Evolutionary conservation across 495 filamentous ascomycete species (phyloP).

Genomic region (Recurvomyces mirabilis): DNA sequence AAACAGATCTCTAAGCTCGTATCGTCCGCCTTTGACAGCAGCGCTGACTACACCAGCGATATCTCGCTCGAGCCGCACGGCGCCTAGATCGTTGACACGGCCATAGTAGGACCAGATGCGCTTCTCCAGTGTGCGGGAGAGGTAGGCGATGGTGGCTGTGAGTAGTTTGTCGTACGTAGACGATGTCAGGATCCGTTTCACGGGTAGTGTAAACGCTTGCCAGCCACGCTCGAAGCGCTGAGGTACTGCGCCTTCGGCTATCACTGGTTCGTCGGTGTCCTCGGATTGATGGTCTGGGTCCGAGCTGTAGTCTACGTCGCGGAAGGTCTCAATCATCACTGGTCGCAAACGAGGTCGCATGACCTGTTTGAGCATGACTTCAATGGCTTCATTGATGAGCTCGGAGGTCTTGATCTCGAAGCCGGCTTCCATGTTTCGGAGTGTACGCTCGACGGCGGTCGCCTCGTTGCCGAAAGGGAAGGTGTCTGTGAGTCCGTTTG

Average conservation of each 20-base stretch:
- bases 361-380: constrained; percentile 77
- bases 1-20: constrained; percentile 72
- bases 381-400: constrained; percentile 68
- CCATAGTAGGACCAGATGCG: constrained; percentile 76
- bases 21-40: constrained; percentile 63
- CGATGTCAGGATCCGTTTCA: constrained; percentile 73
- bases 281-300: constrained; percentile 33
- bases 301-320: constrained; percentile 71
- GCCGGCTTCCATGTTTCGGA: constrained; percentile 55
- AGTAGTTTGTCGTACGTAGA: constrained; percentile 60
- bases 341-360: constrained; percentile 78
- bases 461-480: constrained; percentile 75
- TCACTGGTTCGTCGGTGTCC: constrained; percentile 32
- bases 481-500: constrained; percentile 41
- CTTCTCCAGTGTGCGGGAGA: constrained; percentile 75
- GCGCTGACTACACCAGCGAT: constrained; percentile 65
- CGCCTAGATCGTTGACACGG: constrained; percentile 70
- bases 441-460: constrained; percentile 48
- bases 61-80: constrained; percentile 79
- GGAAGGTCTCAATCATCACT: constrained; percentile 76
- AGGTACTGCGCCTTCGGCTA: constrained; percentile 43
- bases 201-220: constrained; percentile 70
- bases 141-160: constrained; percentile 57
- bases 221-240: constrained; percentile 68
- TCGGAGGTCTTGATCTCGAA: constrained; percentile 71